Conservation (phyloP, 371 early-diverging fungal species). For the Gilbertella persicaria region DNA sequence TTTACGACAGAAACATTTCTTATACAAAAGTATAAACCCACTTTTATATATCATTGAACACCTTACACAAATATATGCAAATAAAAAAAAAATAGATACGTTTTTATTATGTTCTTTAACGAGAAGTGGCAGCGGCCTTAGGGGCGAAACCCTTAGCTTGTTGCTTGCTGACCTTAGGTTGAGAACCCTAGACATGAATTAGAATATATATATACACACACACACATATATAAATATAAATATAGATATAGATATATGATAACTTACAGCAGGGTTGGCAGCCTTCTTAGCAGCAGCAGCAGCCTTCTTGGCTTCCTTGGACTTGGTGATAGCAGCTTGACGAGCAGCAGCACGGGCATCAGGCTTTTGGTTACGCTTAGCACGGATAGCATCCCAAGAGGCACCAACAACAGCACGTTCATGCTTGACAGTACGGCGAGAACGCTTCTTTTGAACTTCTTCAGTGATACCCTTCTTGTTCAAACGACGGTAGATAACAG, state of each 20-base stretch:
- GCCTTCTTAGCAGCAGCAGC: conserved; percentile 80
- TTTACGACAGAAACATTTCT: no score
- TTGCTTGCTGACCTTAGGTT: conserved; percentile 85
- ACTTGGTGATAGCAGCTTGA: conserved; percentile 78
- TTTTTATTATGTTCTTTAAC: conserved; percentile 56
- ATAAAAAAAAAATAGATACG: no score
- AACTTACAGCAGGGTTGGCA: conserved; percentile 21
- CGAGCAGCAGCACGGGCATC: conserved; percentile 92
- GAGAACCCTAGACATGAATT: conserved; percentile 31
- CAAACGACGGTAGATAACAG: conserved; percentile 93
- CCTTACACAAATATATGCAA: no score
- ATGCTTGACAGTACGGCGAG: conserved; percentile 91
- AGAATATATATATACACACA: no score
- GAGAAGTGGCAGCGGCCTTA: conserved; percentile 87
- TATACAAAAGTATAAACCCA: no score
- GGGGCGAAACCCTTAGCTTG: conserved; percentile 83
- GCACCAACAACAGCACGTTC: conserved; percentile 96
- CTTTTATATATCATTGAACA: no score
- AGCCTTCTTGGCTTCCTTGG: conserved; percentile 85
- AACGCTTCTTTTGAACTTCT: conserved; percentile 94
- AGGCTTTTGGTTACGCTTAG: conserved; percentile 93
- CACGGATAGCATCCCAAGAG: conserved; percentile 91
- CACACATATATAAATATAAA: no score
- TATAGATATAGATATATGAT: background rate
- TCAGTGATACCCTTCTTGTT: conserved; percentile 98